Conservation (phyloP, 768 basidiomycete species). For the Rhizopogon roseolus region DNA sequence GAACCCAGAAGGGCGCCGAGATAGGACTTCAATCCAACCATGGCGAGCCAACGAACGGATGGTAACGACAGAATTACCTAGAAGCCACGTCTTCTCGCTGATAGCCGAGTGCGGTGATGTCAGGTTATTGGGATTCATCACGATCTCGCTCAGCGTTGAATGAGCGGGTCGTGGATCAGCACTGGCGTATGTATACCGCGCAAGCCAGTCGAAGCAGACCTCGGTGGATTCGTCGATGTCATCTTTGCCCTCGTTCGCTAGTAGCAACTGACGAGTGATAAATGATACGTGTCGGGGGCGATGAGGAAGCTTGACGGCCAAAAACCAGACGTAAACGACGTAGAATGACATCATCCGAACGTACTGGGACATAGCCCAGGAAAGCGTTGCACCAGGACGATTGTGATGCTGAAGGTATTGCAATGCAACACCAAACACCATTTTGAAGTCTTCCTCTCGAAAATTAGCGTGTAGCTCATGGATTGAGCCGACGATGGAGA, state of each 20-base stretch:
- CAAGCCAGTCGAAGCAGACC: slow-evolving; percentile 97
- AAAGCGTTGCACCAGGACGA: slow-evolving; percentile 54
- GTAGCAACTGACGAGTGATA: slow-evolving; percentile 80
- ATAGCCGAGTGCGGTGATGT: slow-evolving; percentile 33
- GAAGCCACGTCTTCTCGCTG: slow-evolving; percentile 76
- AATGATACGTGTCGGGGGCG: slow-evolving; percentile 78
- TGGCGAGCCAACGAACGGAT: slow-evolving; percentile 64
- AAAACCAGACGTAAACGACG: slow-evolving; percentile 92
- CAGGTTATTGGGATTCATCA: slow-evolving; percentile 51
- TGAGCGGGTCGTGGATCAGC: slow-evolving; percentile 87
- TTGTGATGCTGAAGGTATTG: slow-evolving; percentile 93
- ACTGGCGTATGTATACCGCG: slow-evolving; percentile 89
- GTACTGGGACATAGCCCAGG: slow-evolving; percentile 88
- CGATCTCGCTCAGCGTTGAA: slow-evolving; percentile 73
- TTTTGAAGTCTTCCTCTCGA: slow-evolving; percentile 84
- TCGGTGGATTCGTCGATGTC: slow-evolving; percentile 87
- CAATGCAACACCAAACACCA: slow-evolving; percentile 91
- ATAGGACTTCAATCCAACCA: slow-evolving; percentile 88
- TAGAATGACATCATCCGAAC: slow-evolving; percentile 87
- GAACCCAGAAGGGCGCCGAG: slow-evolving; percentile 84
- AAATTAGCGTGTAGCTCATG: slow-evolving; percentile 83
- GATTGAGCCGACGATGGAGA: slow-evolving; percentile 80
- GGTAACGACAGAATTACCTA: slow-evolving; percentile 82
- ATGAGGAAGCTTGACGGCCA: slow-evolving; percentile 78
- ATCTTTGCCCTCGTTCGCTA: slow-evolving; percentile 74